phyloP scores from a whole-genome alignment of 768 basidiomycete species.

The Amanita phalloides region DNA sequence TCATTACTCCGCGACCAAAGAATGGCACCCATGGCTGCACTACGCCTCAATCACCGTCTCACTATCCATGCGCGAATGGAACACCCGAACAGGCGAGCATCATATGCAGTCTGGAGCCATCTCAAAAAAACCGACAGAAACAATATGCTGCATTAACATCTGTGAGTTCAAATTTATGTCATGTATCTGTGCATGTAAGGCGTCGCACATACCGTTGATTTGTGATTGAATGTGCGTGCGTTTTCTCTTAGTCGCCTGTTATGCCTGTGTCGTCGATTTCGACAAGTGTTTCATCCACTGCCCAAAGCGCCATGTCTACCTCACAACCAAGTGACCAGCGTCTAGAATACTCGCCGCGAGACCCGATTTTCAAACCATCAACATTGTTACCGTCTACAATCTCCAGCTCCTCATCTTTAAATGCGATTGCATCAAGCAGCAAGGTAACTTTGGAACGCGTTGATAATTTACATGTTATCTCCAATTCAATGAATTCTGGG shows the following conservation, averaged over 20 bases:
- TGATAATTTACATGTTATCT: constrained; percentile 1
- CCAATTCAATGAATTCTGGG: background rate
- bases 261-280: background rate
- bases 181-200: background rate
- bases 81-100: background rate
- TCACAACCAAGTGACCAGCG: background rate
- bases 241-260: background rate
- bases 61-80: background rate
- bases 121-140: background rate
- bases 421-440: constrained; percentile 28
- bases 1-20: background rate
- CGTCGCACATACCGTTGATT: background rate
- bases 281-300: background rate
- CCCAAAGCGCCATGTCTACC: background rate
- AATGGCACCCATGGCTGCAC: background rate
- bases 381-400: background rate
- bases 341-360: background rate
- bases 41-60: background rate
- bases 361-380: background rate
- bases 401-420: constrained; percentile 5
- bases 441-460: constrained; percentile 14
- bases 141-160: background rate
- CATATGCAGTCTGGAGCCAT: background rate
- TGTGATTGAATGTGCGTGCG: background rate
- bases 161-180: background rate